Percentiles rank a stretch among this genome's conserved stretches.
Conservation (phyloP, 2,329 filamentous ascomycete species). For the Phoma sp. region DNA sequence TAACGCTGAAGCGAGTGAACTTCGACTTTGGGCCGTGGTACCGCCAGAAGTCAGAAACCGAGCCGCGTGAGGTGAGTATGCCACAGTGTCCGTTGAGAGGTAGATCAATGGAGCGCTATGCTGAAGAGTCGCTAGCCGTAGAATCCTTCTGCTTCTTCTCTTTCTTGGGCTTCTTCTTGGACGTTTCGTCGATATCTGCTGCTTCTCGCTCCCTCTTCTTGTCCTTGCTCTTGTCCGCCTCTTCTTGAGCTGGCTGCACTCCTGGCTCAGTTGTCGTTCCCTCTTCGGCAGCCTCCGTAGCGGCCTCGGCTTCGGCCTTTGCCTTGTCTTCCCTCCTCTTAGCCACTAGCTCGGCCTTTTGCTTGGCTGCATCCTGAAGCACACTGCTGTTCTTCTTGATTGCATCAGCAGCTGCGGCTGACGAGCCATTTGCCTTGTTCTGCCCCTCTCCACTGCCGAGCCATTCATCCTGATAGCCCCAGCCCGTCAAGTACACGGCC, state of each 20-base stretch:
- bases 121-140: background rate
- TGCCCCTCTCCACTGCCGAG: conserved; percentile 70
- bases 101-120: background rate
- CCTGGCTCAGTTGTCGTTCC: background rate
- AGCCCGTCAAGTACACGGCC: conserved; percentile 71
- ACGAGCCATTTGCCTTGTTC: conserved; percentile 73
- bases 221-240: background rate
- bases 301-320: conserved; percentile 16
- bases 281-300: conserved; percentile 3
- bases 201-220: conserved; percentile 9
- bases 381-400: conserved; percentile 56
- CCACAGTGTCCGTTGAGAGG: background rate
- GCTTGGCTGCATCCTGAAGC: conserved; percentile 23
- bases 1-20: no score
- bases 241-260: background rate
- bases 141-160: background rate
- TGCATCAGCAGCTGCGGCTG: conserved; percentile 70
- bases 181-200: background rate
- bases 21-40: no score
- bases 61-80: background rate
- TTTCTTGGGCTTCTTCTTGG: conserved; percentile 13
- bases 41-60: background rate
- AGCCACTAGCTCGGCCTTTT: conserved; percentile 33
- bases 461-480: conserved; percentile 69
- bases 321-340: conserved; percentile 27